Conservation (phyloP, 768 basidiomycete genomes). For the Infundibulicybe gibba region DNA sequence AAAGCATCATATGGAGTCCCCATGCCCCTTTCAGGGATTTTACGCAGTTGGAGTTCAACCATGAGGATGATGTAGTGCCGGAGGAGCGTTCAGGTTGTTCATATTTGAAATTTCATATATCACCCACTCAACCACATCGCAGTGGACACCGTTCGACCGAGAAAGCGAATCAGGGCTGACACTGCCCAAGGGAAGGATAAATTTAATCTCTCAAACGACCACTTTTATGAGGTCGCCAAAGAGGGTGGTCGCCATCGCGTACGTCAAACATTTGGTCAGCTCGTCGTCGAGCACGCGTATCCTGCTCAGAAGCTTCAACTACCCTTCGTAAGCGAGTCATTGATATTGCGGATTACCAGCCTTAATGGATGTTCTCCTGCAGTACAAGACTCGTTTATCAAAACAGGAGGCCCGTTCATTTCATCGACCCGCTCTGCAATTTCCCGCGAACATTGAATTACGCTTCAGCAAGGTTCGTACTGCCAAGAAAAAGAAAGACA, state of each 20-base stretch:
- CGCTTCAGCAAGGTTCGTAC: slow-evolving; percentile 89
- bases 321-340: slow-evolving; percentile 71
- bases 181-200: slow-evolving; percentile 68
- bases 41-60: slow-evolving; percentile 75
- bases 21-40: slow-evolving; percentile 75
- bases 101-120: slow-evolving; percentile 1
- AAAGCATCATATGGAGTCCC: slow-evolving; percentile 87
- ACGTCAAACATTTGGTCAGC: slow-evolving; percentile 93
- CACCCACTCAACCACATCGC: slow-evolving; percentile 8
- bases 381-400: slow-evolving; percentile 94
- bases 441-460: slow-evolving; percentile 87
- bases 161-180: slow-evolving; percentile 67
- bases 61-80: slow-evolving; percentile 61
- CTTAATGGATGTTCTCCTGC: not conserved
- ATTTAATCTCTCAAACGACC: slow-evolving; percentile 96
- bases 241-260: slow-evolving; percentile 87
- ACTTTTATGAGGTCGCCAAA: slow-evolving; percentile 89
- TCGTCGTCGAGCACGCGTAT: slow-evolving; percentile 94
- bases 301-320: slow-evolving; percentile 93
- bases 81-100: slow-evolving; percentile 51
- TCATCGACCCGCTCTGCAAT: slow-evolving; percentile 91
- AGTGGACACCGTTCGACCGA: slow-evolving; percentile 57
- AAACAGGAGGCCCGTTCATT: slow-evolving; percentile 95
- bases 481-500: slow-evolving; percentile 96
- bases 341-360: not conserved